phyloP scores from a whole-genome alignment of 352 stramenopile genomes.

The Phytopythium cucurbitacearum region DNA sequence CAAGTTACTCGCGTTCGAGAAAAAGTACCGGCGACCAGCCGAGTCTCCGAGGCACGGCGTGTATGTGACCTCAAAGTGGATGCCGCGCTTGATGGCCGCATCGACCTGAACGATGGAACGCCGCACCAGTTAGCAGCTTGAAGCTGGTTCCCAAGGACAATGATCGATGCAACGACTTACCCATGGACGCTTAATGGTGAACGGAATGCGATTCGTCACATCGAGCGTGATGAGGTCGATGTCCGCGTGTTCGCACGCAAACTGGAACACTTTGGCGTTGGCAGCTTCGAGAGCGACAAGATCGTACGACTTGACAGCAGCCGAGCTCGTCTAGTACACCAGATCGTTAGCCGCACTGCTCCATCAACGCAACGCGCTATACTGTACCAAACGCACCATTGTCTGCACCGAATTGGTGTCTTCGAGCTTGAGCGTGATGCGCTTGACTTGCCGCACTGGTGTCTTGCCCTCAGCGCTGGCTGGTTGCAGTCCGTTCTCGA shows the following conservation, averaged over 20 bases:
- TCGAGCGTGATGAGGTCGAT: constrained; percentile 85
- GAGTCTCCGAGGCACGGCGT: constrained; percentile 71
- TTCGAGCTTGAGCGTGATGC: constrained; percentile 72
- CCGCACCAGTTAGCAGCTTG: background rate
- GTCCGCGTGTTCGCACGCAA: constrained; percentile 70
- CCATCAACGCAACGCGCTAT: background rate
- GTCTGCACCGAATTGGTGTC: constrained; percentile 60
- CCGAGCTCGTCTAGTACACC: constrained; percentile 36
- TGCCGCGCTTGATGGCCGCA: constrained; percentile 57
- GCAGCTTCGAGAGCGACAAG: constrained; percentile 66
- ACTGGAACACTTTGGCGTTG: constrained; percentile 78
- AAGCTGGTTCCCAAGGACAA: too few relatives aligned
- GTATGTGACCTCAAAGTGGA: constrained; percentile 85
- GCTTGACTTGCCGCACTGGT: constrained; percentile 52
- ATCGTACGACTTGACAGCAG: constrained; percentile 66
- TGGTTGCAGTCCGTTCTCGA: constrained; percentile 40
- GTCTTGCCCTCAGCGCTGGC: constrained; percentile 15
- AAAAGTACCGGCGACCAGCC: constrained; percentile 77
- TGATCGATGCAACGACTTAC: constrained; percentile 20
- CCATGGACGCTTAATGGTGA: constrained; percentile 73
- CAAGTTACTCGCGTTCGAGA: constrained; percentile 79
- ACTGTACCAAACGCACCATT: constrained; percentile 31
- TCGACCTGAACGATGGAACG: constrained; percentile 34
- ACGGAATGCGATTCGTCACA: constrained; percentile 70
- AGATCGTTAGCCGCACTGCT: background rate